Base-by-base conservation (phyloP, 1,284 basidiomycete species). In the Erythrobasidium hasegawianum region DNA sequence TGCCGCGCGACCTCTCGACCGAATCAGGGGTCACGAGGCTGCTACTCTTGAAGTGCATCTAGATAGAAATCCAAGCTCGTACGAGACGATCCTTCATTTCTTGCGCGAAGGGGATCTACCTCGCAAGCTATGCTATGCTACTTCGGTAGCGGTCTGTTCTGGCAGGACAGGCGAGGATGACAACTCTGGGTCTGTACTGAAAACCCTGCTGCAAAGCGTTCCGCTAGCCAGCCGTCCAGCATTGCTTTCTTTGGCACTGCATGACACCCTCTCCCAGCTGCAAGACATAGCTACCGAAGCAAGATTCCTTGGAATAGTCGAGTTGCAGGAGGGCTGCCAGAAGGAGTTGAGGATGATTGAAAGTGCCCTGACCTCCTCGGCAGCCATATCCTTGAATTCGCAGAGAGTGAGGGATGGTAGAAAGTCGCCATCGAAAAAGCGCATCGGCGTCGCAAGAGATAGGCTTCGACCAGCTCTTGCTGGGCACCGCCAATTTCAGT, bases 201-300 rank as follows among this genome's bases (percentile, higher is more conserved):
- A 29, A 20, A 11, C 7, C 20, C 8, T 41, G 9, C 33, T 68
- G 10, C 11, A 56, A 22, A 22, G 20, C 2, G 27, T 65, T 2
- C 47, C 62, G 10, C 8, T 29, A 2, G 55, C 40, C 4, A 22
- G 24, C 13, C 55, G 29, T 27, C 41, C 41, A 10, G 39, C 43
- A n/a, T 22, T 65, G 13, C 14, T 65, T n/a, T 56, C 67, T 9
- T 40, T 68, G 38, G 40, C 64, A 3, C 24, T 64, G 9, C 59
- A 68, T 22, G 60, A 59, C 16, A 41, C 50, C 18, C 0, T 68
- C 20, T 57, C 60, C 10, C 54, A 68, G 53, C 22, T 68, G 18
- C 41, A 53, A 29, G 67, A 64, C 26, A n/a, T 68, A 22, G 26
- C 40, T n/a, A 61, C 59, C 45, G 67, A 68, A 52, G 60, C 67